Evolutionary conservation across 441 rosid species (phyloP), one percentile per base, ranked within the genome.

Genomic region (Omphalea diandra): DNA sequence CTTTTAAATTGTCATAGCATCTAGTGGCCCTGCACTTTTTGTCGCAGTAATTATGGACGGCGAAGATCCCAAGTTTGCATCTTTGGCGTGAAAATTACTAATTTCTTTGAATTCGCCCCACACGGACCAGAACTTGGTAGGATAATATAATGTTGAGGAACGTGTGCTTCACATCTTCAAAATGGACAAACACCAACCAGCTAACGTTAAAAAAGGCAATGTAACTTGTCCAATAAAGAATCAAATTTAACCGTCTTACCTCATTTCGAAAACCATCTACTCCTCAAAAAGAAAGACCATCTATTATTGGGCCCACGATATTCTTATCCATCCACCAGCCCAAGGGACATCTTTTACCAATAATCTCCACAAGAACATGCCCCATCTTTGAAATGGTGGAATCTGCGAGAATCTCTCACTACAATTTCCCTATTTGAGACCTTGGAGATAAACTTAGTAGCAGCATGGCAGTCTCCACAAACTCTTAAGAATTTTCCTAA

Each of bases 381-480:
- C 17, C 94, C 92, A 6, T 75, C 75, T 73, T 79, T 77, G 78
- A 89, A 86, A 79, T 85, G 92, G 75, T 91, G 96, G 81, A 91
- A 91, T 50, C 96, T 81, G 53, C 88, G 85, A 9, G 97, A 89
- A 78, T 91, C 96, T 82, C 97, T 85, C 58, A 86, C 80, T 68
- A 80, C 78, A 65, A 87, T 83, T 75, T 72, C 77, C 33, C 86
- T 84, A 54, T 78, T 77, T 7, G 85, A 83, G 59, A 84, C 80
- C 82, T 85, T 85, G 78, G 93, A 86, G 67, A 89, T 90, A 69
- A 75, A 74, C 80, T 89, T 89, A 20, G 86, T 84, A 38, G 88
- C 90, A 72, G 79, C 79, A 73, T 89, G 97, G 78, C 96, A 88
- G 47, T 84, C 88, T 68, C 82, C 87, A 61, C 96, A 88, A 29